Evolutionary conservation across 2,329 filamentous ascomycete species (phyloP).

Genomic region (Zelopaecilomyces penicillatus): DNA sequence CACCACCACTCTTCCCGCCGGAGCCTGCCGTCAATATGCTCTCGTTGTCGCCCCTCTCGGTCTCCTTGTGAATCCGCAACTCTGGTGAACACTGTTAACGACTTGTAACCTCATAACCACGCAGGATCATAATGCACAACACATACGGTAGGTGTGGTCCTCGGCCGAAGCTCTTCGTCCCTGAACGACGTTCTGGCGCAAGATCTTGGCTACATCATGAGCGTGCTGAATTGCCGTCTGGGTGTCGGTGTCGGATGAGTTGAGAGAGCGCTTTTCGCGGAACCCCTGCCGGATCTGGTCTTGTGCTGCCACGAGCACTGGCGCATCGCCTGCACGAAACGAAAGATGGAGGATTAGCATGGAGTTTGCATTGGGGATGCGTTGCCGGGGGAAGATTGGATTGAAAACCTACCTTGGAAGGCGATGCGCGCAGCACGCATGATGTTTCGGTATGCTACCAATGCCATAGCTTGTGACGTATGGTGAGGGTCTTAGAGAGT

Average conservation of each 20-base stretch:
- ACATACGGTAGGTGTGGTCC: slow-evolving; percentile 53
- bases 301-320: slow-evolving; percentile 61
- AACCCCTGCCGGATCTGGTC: slow-evolving; percentile 67
- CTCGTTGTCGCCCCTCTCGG: slow-evolving; percentile 88
- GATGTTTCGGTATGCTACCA: slow-evolving; percentile 71
- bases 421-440: slow-evolving; percentile 74
- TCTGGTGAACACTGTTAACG: slow-evolving; percentile 39
- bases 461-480: slow-evolving; percentile 42
- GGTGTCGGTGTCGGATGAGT: slow-evolving; percentile 49
- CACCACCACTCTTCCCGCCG: slow-evolving; percentile 20
- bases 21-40: slow-evolving; percentile 60
- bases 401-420: slow-evolving; percentile 59
- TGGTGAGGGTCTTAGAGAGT: too few species aligned
- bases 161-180: slow-evolving; percentile 46
- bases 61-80: slow-evolving; percentile 82
- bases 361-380: background rate
- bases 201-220: slow-evolving; percentile 69
- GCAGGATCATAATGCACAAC: background rate
- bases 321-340: slow-evolving; percentile 53
- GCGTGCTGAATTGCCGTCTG: slow-evolving; percentile 66
- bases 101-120: background rate
- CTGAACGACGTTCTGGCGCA: slow-evolving; percentile 83
- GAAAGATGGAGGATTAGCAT: slow-evolving; percentile 1
- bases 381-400: background rate
- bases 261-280: slow-evolving; percentile 53